These are phyloP conservation scores for Calophaca sinica DNA, from an alignment of 306 rosid species.

Conservation along the genomic window DNA sequence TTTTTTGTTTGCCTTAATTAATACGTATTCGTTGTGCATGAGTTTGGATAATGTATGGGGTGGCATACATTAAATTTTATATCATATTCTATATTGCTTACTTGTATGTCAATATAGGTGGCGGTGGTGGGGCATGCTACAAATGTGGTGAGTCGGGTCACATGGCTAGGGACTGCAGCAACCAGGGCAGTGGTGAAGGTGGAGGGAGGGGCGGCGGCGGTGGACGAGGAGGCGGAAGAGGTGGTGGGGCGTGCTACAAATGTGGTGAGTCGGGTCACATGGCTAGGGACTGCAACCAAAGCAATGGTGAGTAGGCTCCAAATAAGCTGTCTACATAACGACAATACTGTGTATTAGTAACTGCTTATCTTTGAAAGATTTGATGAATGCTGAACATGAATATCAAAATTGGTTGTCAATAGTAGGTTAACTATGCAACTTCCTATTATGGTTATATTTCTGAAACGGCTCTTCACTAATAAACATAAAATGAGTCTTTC, in stretches of 20 bases:
- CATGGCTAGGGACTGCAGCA: not conserved
- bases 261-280: not conserved
- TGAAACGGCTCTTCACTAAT: too few species aligned
- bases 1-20: not conserved
- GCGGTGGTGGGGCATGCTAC: not conserved
- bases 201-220: not conserved
- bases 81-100: not conserved
- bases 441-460: slow-evolving; percentile 10
- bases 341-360: not conserved
- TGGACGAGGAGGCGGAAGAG: not conserved
- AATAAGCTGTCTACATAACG: not conserved
- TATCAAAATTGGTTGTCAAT: not conserved
- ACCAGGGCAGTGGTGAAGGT: not conserved
- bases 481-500: too few species aligned
- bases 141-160: not conserved
- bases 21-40: not conserved
- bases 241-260: not conserved
- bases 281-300: not conserved
- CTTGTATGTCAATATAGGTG: slow-evolving; percentile 1
- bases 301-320: too few species aligned
- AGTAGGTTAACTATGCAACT: not conserved
- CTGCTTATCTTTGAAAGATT: not conserved
- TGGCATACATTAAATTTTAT: not conserved
- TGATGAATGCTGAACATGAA: slow-evolving; percentile 1
- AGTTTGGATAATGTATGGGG: not conserved